Evolutionary conservation across 441 rosid species (phyloP), one percentile per base, ranked within the genome.

Genomic region (Erodium texanum): DNA sequence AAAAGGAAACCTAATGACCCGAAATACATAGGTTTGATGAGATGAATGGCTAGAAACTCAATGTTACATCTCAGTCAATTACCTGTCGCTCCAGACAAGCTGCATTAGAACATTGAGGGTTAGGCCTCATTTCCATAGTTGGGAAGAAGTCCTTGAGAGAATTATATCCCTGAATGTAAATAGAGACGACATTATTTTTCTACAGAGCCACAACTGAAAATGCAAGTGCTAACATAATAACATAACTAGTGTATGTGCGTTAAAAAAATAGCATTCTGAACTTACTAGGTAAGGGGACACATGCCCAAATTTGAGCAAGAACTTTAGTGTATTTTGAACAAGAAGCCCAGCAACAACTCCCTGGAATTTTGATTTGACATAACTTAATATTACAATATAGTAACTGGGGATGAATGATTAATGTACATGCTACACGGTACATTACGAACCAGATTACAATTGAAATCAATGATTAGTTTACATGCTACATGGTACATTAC

Each of bases 331-430:
- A 73, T 87, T 94, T 76, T 91, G 97, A 71, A 94, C 94, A 73
- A 94, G 82, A 67, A 94, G 96, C 58, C 99, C 99, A 0, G 97
- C 97, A 81, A 94, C 88, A 81, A 94, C 99, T 76, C 97, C 99
- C 97, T 89, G 87, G 68, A 74, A 72, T n/a, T 75, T 62, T 70
- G 9, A 79, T 69, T 56, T 59, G 20, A 73, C n/a, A 68, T 43
- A 29, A 66, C 5, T 52, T 36, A 23, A 70, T 68, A 65, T 70
- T 27, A 70, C 15, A 71, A 68, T 34, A 34, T 34, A 2, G 38
- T 34, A 34, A 34, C 38, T 34, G 38, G 38, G 0, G 38, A 34
- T 34, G 38, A 34, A 34, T 34, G 38, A 48, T 48, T 48, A 48
- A 16, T 65, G 56, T 45, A 43, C 52, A 16, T 15, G 69, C 66